Evolutionary conservation across 176 grass and related monocot genomes (phyloP), one percentile per base, ranked within the genome.

Genomic region (Luzula sylvatica): DNA sequence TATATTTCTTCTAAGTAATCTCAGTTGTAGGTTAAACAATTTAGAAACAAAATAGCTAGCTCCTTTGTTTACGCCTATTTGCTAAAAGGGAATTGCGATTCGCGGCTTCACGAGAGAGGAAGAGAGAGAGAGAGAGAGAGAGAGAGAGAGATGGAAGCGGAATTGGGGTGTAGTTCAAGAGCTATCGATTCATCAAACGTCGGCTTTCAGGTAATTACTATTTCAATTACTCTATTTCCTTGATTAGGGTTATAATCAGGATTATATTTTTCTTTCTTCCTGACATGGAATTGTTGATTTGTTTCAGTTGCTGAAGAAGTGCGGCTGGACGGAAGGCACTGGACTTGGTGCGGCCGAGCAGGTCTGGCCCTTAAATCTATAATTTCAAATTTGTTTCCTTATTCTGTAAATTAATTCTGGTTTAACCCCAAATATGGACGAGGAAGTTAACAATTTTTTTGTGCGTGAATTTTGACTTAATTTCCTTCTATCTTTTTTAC

Each of bases 321-420:
- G 70, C 2, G 75, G 92, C 6, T 98, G 85, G 85, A 90, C 82
- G 81, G 92, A 96, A 69, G 92, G 92, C 26, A 96, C 85, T 12
- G 92, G 85, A 13, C 92, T 96, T 25, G 81, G 92, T 8, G 84
- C 84, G 38, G 65, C 76, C 50, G 90, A 96, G 65, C 90, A 96
- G 81, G 90, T 96, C 0, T 11, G 80, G 15, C 20, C 26, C 50
- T 42, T 24, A 50, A 14, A n/a, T n/a, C n/a, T n/a, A n/a, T 23
- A 2, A n/a, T 45, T 30, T 28, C 4, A 38, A 8, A 16, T 52
- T 30, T 15, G 0, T n/a, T 0, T 52, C 55, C 20, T 5, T 39
- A 53, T 73, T 65, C 49, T 23, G 20, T 16, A 15, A 38, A 32
- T 44, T 18, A 38, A 15, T 53, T 60, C 11, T 6, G 16, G n/a